Conservation (phyloP, 2,329 filamentous ascomycete species). For the Rutstroemia sp. region DNA sequence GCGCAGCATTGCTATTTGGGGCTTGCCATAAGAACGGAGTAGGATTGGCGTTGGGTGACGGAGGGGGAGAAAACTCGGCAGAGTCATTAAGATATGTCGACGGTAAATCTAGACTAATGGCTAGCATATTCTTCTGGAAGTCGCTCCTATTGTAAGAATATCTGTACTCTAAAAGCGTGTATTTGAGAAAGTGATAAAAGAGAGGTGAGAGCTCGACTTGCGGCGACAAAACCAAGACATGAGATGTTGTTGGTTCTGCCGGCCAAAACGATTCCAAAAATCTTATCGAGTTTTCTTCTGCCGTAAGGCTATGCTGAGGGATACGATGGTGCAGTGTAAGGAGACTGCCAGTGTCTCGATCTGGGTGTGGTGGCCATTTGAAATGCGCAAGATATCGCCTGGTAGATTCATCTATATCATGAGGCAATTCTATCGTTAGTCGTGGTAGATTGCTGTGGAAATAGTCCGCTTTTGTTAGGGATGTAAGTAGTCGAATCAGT, state of each 20-base stretch:
- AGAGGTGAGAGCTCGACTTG: conserved; percentile 71
- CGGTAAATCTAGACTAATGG: conserved; percentile 74
- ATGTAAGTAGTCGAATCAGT: conserved; percentile 68
- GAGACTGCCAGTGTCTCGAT: conserved; percentile 38
- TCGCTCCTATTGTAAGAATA: conserved; percentile 51
- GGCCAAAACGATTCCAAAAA: conserved; percentile 90
- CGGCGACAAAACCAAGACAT: conserved; percentile 79
- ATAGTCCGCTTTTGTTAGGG: conserved; percentile 70
- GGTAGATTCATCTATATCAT: conserved; percentile 57
- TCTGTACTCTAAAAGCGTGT: conserved; percentile 66
- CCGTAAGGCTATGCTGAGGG: conserved; percentile 46
- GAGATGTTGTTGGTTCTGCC: conserved; percentile 50
- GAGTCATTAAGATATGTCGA: conserved; percentile 54
- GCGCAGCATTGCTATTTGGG: conserved; percentile 71
- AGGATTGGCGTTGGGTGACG: conserved; percentile 3
- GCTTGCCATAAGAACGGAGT: conserved; percentile 70
- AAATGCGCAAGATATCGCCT: conserved; percentile 56
- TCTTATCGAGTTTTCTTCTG: conserved; percentile 65
- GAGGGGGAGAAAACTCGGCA: conserved; percentile 43
- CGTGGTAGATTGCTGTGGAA: conserved; percentile 60
- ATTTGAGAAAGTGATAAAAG: conserved; percentile 84
- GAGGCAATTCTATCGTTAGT: conserved; percentile 77
- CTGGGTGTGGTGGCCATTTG: conserved; percentile 53
- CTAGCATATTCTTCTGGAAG: conserved; percentile 55
- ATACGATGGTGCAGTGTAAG: conserved; percentile 73